Conservation (phyloP, 2,329 filamentous ascomycete genomes). For the Apiospora pterosperma region DNA sequence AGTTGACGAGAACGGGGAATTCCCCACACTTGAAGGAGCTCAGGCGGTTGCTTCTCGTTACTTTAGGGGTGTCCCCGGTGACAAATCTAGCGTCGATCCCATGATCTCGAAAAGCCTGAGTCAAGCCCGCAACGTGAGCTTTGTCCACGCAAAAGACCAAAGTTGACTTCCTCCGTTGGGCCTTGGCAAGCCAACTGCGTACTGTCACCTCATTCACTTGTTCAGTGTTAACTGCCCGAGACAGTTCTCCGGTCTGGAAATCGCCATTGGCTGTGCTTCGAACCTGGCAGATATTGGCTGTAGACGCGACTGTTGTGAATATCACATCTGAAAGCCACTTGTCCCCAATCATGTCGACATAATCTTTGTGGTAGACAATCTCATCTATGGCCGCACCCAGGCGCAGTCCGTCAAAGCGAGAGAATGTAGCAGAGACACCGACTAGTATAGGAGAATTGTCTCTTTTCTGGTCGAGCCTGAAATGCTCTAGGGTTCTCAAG, state of each 20-base stretch:
- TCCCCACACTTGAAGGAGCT: conserved; percentile 72
- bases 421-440: conserved; percentile 81
- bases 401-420: conserved; percentile 76
- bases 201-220: conserved; percentile 81
- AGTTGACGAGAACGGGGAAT: conserved; percentile 89
- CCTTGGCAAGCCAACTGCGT: conserved; percentile 79
- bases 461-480: conserved; percentile 56
- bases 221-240: conserved; percentile 76
- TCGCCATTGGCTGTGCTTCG: conserved; percentile 66
- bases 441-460: conserved; percentile 65
- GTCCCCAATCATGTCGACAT: conserved; percentile 65
- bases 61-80: conserved; percentile 73
- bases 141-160: conserved; percentile 94
- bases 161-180: conserved; percentile 72
- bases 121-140: conserved; percentile 73
- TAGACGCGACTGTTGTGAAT: conserved; percentile 87
- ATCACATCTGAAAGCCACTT: conserved; percentile 91
- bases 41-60: conserved; percentile 66
- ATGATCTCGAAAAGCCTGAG: conserved; percentile 68
- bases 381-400: conserved; percentile 86
- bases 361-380: conserved; percentile 88
- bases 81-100: conserved; percentile 83
- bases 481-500: conserved; percentile 71
- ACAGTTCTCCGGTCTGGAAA: conserved; percentile 76
- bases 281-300: conserved; percentile 74